phyloP scores from a whole-genome alignment of 164 flowering plant genomes.

The Magnolia sinica region DNA sequence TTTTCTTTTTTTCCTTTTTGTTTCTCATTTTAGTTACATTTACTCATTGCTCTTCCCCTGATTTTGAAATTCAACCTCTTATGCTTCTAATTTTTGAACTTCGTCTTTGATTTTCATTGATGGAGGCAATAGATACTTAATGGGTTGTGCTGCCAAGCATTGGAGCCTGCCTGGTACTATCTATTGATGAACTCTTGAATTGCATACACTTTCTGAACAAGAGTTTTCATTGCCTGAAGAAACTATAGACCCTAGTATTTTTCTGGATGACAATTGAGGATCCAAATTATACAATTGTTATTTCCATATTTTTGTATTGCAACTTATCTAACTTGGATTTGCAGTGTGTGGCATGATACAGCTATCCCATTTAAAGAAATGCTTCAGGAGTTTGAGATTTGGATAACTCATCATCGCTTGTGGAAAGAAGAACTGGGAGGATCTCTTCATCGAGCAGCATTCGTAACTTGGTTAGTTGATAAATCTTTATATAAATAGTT shows the following conservation, averaged over 20 bases:
- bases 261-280: background rate
- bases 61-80: too few relatives aligned
- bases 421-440: conserved; percentile 52
- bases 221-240: too few relatives aligned
- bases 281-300: background rate
- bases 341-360: conserved; percentile 98
- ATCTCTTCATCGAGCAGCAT: conserved; percentile 66
- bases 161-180: too few relatives aligned
- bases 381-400: conserved; percentile 70
- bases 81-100: background rate
- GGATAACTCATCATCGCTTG: conserved; percentile 65
- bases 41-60: too few relatives aligned
- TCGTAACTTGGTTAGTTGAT: conserved; percentile 83
- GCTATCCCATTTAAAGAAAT: conserved; percentile 77
- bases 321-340: conserved; percentile 17
- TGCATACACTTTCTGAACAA: too few relatives aligned
- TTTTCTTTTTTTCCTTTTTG: too few relatives aligned
- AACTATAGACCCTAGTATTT: background rate
- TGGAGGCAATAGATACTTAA: too few relatives aligned
- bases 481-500: background rate
- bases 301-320: background rate
- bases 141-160: too few relatives aligned
- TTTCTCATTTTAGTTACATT: too few relatives aligned
- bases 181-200: too few relatives aligned
- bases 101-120: background rate